Base-by-base conservation (phyloP, 2,329 filamentous ascomycete genomes). In the Pestalotiopsis sp. region DNA sequence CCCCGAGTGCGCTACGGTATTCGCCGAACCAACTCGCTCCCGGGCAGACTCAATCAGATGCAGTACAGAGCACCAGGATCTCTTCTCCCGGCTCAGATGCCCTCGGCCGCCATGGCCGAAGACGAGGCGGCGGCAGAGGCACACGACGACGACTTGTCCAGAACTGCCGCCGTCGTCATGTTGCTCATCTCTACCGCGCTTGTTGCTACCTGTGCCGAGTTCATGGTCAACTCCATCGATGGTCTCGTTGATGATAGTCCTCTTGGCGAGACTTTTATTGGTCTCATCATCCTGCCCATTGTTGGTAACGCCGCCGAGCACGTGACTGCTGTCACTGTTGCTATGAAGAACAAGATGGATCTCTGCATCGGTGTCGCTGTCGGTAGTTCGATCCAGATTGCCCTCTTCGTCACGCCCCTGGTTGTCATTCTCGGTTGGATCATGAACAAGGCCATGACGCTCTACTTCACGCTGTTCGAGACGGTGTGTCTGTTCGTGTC, bases 381-480 rank as follows among this genome's bases (percentile, higher is more conserved):
- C 7, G 91, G 91, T 68, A 90, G 87, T 71, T 91, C 88, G 63
- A 92, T 93, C 73, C 91, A 93, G 79, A 92, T 93, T 77, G 88
- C 91, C 14, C 83, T 93, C 7, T 91, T 93, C 76, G 85, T 93
- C 66, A 92, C 91, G 4, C 91, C 91, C 0, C 81, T 93, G 20
- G 86, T 92, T 39, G 91, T 93, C 39, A 88, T 93, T 27, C 82
- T 93, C 23, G 91, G 90, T n/a, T 93, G 91, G 91, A 86, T 86
- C 70, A 86, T 92, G 78, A 81, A 85, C 70, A 87, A 87, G 69
- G 84, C 90, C n/a, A 92, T 93, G 90, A 88, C 91, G 36, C 85
- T 97, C 41, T 94, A 95, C 83, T 97, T 97, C 80, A 94, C 94
- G 70, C 86, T 94, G 63, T 97, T 97, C 80, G 94, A 97, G 86